Base-by-base conservation (phyloP, 1,284 basidiomycete species). In the Inonotus obliquus region DNA sequence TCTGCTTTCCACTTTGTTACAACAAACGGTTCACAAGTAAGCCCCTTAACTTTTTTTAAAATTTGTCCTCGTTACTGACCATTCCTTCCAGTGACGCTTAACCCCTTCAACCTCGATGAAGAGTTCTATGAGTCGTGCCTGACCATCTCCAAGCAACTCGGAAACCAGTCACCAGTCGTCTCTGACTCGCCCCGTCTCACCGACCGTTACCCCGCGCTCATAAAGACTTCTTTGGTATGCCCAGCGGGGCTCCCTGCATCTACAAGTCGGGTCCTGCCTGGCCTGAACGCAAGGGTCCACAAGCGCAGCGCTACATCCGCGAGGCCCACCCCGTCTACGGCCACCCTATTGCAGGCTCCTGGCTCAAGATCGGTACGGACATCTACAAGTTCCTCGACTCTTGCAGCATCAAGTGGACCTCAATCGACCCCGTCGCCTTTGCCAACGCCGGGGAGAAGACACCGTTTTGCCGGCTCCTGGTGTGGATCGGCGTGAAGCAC, bases 401-500 rank as follows among this genome's bases (percentile, higher is more conserved):
- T 19, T 70, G 66, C 54, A 63, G 58, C 7, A 54, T 59, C 13
- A 48, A 29, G 32, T 54, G 52, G 52, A 53, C 59, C 35, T 37
- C 51, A 4, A 60, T 60, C 21, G 59, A 60, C 51, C n/a, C 35
- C 44, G 52, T 60, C 44, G 35, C 51, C 19, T 54, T 60, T 32
- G 38, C 21, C n/a, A 27, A 39, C 14, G 59, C 37, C 23, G 41
- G 45, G 27, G n/a, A 25, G 47, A 29, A 21, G 11, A 65, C 51
- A 44, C 54, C 73, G 76, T 47, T 73, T 77, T 63, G 77, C 76
- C 4, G 9, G 32, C 71, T 76, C 65, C 72, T 77, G 0, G 67
- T 80, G 0, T 80, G 77, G 77, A 57, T 79, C 29, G 73, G 70
- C 0, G 72, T 76, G 60, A 3, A 6, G 62, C 77, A 75, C n/a